Evolutionary conservation across 805 yeast genomes (phyloP).

Genomic region (Metschnikowia lachancei): DNA sequence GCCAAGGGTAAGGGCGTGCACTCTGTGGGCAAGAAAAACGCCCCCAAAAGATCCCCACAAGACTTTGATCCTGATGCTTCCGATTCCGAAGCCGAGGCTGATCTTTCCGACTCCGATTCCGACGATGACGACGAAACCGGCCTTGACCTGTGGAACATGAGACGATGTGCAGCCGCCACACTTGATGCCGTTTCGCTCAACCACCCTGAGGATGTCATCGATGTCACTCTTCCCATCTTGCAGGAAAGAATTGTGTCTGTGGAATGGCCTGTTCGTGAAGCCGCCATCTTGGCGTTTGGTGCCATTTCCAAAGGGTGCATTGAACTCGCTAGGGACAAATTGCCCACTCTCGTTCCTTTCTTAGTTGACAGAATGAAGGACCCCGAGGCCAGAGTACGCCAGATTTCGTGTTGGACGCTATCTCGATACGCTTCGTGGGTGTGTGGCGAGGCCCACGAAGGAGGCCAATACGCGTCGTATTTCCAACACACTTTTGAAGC

Average conservation of each 20-base stretch:
- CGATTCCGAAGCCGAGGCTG: slow-evolving; percentile 25
- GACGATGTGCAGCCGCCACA: slow-evolving; percentile 94
- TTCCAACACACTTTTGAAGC: slow-evolving; percentile 77
- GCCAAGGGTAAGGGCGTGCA: slow-evolving; percentile 58
- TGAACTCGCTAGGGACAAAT: slow-evolving; percentile 62
- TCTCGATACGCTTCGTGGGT: slow-evolving; percentile 86
- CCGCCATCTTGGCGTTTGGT: slow-evolving; percentile 90
- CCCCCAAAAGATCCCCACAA: not conserved
- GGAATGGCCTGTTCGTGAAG: slow-evolving; percentile 89
- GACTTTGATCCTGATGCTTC: slow-evolving; percentile 1
- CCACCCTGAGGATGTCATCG: slow-evolving; percentile 65
- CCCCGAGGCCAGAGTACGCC: slow-evolving; percentile 78
- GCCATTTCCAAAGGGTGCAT: slow-evolving; percentile 90
- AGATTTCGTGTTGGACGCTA: slow-evolving; percentile 93
- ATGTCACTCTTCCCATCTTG: slow-evolving; percentile 68
- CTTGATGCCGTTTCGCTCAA: slow-evolving; percentile 74
- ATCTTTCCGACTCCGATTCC: slow-evolving; percentile 54
- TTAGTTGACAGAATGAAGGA: slow-evolving; percentile 78
- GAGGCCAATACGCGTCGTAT: slow-evolving; percentile 62
- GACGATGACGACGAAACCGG: slow-evolving; percentile 63
- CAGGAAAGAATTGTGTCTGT: slow-evolving; percentile 64
- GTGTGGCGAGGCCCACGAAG: slow-evolving; percentile 59
- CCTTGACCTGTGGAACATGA: slow-evolving; percentile 78
- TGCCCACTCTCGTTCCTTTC: slow-evolving; percentile 81
- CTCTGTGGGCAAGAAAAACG: slow-evolving; percentile 21